Evolutionary conservation across 116 monocot genomes (phyloP).

Genomic region (Iris pallida): DNA sequence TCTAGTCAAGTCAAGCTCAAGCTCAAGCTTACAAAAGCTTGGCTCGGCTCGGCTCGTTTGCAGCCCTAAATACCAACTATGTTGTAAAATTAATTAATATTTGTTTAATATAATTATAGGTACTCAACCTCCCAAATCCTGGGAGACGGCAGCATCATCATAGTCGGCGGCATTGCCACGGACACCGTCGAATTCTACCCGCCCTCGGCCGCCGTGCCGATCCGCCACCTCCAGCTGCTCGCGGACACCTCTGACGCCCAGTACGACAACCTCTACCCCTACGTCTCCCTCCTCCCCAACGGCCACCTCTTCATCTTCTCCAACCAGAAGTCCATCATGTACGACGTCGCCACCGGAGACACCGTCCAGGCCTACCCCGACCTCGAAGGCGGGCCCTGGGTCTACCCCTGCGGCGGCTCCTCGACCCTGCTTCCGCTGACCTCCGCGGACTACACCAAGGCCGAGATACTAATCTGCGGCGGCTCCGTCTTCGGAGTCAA

Average conservation of each 20-base stretch:
- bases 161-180: neutral
- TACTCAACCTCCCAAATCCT: neutral
- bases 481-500: neutral
- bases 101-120: neutral
- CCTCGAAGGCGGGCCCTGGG: slow-evolving; percentile 9
- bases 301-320: neutral
- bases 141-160: neutral
- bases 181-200: neutral
- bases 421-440: slow-evolving; percentile 22
- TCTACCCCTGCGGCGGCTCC: slow-evolving; percentile 27
- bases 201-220: neutral
- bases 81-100: too few relatives aligned
- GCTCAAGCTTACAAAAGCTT: too few relatives aligned
- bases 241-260: neutral
- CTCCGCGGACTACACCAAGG: neutral
- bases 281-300: neutral
- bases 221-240: neutral
- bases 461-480: slow-evolving; percentile 28
- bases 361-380: neutral
- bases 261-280: neutral
- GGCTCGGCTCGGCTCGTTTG: too few relatives aligned
- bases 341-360: neutral
- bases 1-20: too few relatives aligned
- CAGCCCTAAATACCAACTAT: too few relatives aligned
- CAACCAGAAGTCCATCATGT: neutral